Base-by-base conservation (phyloP, 352 stramenopile genomes). In the Saprolegnia diclina region DNA sequence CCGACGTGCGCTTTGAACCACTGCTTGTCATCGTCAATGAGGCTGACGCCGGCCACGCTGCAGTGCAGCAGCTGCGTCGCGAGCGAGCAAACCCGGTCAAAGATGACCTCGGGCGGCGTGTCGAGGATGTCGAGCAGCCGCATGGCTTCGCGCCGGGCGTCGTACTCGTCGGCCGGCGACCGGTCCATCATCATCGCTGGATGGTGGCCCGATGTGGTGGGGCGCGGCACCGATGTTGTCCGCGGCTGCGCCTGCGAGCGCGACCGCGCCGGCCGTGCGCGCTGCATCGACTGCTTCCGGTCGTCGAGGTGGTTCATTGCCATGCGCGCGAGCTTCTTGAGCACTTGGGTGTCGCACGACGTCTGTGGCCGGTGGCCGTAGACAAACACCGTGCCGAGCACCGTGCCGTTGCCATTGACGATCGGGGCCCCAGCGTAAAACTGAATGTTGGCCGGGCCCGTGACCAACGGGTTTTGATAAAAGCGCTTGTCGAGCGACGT, bases 11-110 rank as follows among this genome's bases (percentile, higher is more conserved):
- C 83, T 74, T 93, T 93, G 75, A 93, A 93, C 85, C 85, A 93
- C 76, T 93, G 83, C 72, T 88, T 89, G 68, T 91, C 80, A 65
- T 91, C 88, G 79, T 93, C 85, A 57, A 93, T 85, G 73, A 93
- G 90, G 72, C 78, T 88, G 46, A 93, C 82, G 52, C 83, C 85
- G 16, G 85, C 85, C 65, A 93, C 91, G 54, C 83, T 82, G 46
- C 85, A 91, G 79, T 93, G 90, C 82, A 93, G 88, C 71, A 91
- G 82, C 71, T 91, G 91, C 76, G 83, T 91, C 73, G 85, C 85
- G 63, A 93, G 90, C 62, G 82, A 81, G 69, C 83, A 90, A 38
- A 93, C 76, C 71, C 90, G 91, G 75, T 93, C 85, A 70, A 93
- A 93, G 73, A 90, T 89, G 50, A 91, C 83, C 46, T 93, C 85